These are phyloP conservation scores for Picochlorum sp. DNA, from an alignment of 139 green algal species.

Conservation along the genomic window DNA sequence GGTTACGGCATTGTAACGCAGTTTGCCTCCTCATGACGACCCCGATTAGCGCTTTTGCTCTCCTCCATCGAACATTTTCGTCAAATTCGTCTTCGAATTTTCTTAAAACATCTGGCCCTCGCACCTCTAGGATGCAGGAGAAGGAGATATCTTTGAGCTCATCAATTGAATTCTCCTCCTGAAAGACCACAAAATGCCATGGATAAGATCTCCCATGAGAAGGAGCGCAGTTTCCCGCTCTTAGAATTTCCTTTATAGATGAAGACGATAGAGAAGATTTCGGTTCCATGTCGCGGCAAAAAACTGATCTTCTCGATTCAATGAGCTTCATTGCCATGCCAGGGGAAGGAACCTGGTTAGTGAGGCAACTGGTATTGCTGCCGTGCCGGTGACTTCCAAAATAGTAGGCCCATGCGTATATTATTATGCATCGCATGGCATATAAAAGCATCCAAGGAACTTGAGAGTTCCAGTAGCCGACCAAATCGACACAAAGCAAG, in stretches of 20 bases:
- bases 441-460: no score
- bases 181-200: conserved; percentile 9
- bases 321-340: not conserved
- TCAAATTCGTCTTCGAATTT: not conserved
- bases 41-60: not conserved
- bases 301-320: not conserved
- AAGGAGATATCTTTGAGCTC: not conserved
- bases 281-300: not conserved
- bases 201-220: conserved; percentile 8
- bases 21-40: not conserved
- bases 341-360: not conserved
- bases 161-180: not conserved
- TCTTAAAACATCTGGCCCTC: not conserved
- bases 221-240: conserved; percentile 5
- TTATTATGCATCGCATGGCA: no score
- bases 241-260: not conserved
- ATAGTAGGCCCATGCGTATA: no score
- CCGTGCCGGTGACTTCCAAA: no score
- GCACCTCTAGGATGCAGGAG: not conserved
- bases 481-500: no score
- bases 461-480: no score
- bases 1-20: not conserved
- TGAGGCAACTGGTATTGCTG: no score
- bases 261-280: not conserved
- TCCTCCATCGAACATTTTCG: not conserved